Base-by-base conservation (phyloP, 108 stramenopile species). In the Cyclostephanos invisitatus region DNA sequence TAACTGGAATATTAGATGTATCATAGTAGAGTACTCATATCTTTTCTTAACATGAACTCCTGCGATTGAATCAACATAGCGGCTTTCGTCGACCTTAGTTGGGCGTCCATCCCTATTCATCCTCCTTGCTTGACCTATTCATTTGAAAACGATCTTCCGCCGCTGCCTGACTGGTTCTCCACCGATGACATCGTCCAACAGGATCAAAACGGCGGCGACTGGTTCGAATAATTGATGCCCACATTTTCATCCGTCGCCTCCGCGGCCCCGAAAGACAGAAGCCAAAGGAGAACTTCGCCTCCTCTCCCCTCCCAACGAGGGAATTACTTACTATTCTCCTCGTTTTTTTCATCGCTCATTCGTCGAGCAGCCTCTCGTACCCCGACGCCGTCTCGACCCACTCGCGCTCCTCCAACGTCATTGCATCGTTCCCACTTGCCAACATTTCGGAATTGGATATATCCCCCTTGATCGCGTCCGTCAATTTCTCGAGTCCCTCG, bases 401-500 rank as follows among this genome's bases (percentile, higher is more conserved):
- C 0, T 59, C 35, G 20, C 64, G 46, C 61, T 80, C 79, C 7
- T 36, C 68, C 11, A 67, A 21, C 14, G 66, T 70, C 62, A 36
- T 61, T 20, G 62, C 42, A 28, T 80, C 62, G 35, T 20, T 29
- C 37, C 48, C 49, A 12, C 64, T 58, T 17, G 79, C 72, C 35
- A 71, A 42, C 5, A 14, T 40, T 20, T 65, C 62, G 7, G 80
- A 73, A 67, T 89, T 86, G 21, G 17, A n/a, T 59, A 88, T 84
- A 73, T 89, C 88, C n/a, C 84, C 73, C 64, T 96, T 96, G 37
- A 96, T 96, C 1, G 95, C 95, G 9, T 53, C 84, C 15, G 90
- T 83, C 21, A 96, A 68, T 36, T 93, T 93, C 22, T 92, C 92
- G 10, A 93, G 37, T 40, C 94, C 91, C 63, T 94, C 94, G 68